Conservation (phyloP, 768 basidiomycete genomes). For the Clitopilus passeckerianus region DNA sequence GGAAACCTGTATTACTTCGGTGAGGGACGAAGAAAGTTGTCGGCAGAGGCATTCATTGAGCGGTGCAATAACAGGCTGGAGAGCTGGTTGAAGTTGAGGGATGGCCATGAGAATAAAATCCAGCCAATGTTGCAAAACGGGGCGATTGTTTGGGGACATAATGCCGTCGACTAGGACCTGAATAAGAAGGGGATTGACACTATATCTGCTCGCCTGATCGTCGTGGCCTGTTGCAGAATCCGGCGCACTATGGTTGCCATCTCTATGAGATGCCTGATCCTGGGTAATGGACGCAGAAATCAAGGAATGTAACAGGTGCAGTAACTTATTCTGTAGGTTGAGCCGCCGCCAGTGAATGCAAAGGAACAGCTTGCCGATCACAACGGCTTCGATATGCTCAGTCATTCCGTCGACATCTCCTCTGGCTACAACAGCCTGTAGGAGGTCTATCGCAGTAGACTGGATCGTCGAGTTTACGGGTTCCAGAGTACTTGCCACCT, state of each 20-base stretch:
- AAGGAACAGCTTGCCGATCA: conserved; percentile 73
- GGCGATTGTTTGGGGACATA: conserved; percentile 57
- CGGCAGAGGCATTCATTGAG: conserved; percentile 77
- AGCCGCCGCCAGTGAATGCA: conserved; percentile 65
- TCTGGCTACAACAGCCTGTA: conserved; percentile 77
- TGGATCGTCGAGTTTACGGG: conserved; percentile 64
- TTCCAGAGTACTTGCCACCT: conserved; percentile 61
- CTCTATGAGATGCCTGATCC: conserved; percentile 22
- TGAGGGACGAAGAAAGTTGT: conserved; percentile 55
- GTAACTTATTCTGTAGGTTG: conserved; percentile 89
- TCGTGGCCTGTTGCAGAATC: conserved; percentile 25
- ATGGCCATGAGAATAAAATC: conserved; percentile 93
- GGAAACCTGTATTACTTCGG: conserved; percentile 46
- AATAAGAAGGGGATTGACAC: conserved; percentile 67
- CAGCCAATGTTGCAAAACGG: conserved; percentile 91
- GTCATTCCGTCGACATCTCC: conserved; percentile 71
- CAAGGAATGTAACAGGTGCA: conserved; percentile 85
- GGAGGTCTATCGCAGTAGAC: conserved; percentile 69
- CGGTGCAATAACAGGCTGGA: conserved; percentile 63
- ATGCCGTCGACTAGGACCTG: conserved; percentile 84
- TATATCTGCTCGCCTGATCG: conserved; percentile 31
- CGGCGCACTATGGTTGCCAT: conserved; percentile 20
- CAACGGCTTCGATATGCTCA: conserved; percentile 60
- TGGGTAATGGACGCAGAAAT: conserved; percentile 57
- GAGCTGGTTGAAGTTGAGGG: conserved; percentile 73